Evolutionary conservation across 2,329 filamentous ascomycete genomes (phyloP), one percentile per base, ranked within the genome.

Genomic region (Westerdykella sp.): DNA sequence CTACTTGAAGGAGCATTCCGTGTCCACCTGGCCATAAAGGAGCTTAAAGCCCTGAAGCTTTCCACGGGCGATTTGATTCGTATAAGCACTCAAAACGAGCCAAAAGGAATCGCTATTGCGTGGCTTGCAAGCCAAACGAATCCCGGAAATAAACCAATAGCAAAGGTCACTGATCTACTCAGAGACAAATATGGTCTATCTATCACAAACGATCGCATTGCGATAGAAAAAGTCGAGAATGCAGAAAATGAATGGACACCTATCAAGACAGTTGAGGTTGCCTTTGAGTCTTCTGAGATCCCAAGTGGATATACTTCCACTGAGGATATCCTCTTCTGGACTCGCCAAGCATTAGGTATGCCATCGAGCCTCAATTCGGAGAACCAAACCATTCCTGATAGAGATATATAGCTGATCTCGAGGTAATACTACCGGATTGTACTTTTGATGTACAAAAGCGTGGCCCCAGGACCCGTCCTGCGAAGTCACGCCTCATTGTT

Each of bases 161-260:
- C 62, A 18, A 90, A 72, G 79, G 87, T 71, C 83, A 69, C 86
- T 16, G 83, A 86, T 49, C 74, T 80, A 5, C 79, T 94, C 42
- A 83, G 86, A 49, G 83, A 85, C 30, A 77, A 80, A 6, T 85
- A 85, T 52, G 80, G 79, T 1, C 77, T 95, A 54, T 83, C 84
- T 47, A 72, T 93, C 4, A 81, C 81, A 28, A 13, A 60, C 13
- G 62, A 66, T 21, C 50, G 51, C 6, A 28, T 28, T 28, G 25
- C 25, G 11, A 28, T 28, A 3, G 85, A 89, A 39, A 77, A 80
- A 40, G 72, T 94, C 18, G 71, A 75, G 2, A 75, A 69, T 48
- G 73, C 76, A 9, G 73, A 73, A 14, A 35, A 45, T 40, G 53
- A 59, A 39, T 59, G 55, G 55, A 60, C 49, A 40, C 51, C 57